Percentiles rank a stretch among this genome's conserved stretches.
phyloP scores from a whole-genome alignment of 1,284 basidiomycete genomes.

The Tylopilus orsonianus region DNA sequence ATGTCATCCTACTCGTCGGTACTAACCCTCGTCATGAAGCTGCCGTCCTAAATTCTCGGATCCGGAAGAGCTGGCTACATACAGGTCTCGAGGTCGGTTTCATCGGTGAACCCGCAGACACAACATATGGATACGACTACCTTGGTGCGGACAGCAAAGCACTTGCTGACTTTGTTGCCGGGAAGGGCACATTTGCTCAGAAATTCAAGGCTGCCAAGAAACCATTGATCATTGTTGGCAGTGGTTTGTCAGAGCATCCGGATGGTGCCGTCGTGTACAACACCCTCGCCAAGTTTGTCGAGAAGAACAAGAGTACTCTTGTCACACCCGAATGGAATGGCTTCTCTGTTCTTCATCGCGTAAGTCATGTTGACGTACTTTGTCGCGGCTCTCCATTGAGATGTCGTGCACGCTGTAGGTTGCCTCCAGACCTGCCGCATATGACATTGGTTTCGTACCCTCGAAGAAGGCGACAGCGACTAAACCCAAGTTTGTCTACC shows the following conservation, averaged over 20 bases:
- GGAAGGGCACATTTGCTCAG: constrained; percentile 78
- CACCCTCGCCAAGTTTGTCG: constrained; percentile 78
- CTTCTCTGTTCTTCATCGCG: constrained; percentile 90
- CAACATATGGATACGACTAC: constrained; percentile 92
- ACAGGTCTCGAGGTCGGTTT: constrained; percentile 84
- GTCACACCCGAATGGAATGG: constrained; percentile 95
- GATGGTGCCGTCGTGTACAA: constrained; percentile 84
- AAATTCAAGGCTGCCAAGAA: constrained; percentile 91
- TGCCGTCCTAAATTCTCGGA: constrained; percentile 95
- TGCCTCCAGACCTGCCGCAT: constrained; percentile 93
- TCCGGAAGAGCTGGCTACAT: constrained; percentile 93
- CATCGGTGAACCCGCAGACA: constrained; percentile 90
- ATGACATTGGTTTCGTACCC: constrained; percentile 92
- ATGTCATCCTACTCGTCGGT: constrained; percentile 91
- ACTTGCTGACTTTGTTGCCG: constrained; percentile 76
- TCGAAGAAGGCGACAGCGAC: constrained; percentile 73
- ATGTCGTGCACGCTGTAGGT: constrained; percentile 38
- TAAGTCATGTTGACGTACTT: constrained; percentile 33
- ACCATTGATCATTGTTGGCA: constrained; percentile 93
- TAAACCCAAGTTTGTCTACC: constrained; percentile 94
- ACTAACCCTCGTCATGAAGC: constrained; percentile 99
- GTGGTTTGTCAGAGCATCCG: constrained; percentile 82
- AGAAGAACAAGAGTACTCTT: constrained; percentile 74
- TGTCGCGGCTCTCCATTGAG: constrained; percentile 24
- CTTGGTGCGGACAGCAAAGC: constrained; percentile 82